Evolutionary conservation across 306 rosid species (phyloP).

Genomic region (Casuarina cunninghamiana): DNA sequence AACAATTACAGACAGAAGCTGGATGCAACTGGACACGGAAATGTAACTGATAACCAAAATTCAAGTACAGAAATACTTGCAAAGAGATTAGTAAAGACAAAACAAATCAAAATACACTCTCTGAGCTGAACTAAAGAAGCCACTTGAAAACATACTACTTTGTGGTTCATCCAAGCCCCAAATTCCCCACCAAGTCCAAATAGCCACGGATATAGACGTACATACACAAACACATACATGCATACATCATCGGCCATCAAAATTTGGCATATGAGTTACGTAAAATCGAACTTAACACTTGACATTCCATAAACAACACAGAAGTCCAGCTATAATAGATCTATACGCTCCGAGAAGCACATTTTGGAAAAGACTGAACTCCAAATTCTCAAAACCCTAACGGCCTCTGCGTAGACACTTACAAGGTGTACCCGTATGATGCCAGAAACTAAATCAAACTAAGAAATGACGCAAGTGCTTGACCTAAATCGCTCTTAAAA

Average conservation of each 20-base stretch:
- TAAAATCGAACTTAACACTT: neutral
- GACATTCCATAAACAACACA: neutral
- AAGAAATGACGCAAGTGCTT: neutral
- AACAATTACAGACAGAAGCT: neutral
- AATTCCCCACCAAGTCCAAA: neutral
- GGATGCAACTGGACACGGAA: neutral
- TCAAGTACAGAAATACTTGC: neutral
- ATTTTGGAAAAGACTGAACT: neutral
- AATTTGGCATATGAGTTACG: neutral
- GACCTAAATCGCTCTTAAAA: neutral
- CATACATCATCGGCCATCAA: too few relatives aligned
- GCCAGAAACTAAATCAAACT: neutral
- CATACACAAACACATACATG: neutral
- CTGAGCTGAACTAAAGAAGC: neutral
- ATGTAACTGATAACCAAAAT: neutral
- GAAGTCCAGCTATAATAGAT: neutral
- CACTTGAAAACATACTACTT: neutral
- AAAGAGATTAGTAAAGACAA: neutral
- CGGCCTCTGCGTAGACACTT: neutral
- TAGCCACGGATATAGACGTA: too few relatives aligned
- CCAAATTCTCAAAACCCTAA: conserved; percentile 44
- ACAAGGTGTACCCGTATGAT: neutral
- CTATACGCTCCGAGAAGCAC: neutral
- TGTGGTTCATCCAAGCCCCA: neutral
- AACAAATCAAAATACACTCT: neutral